Base-by-base conservation (phyloP, 2,329 filamentous ascomycete species). In the Monosporascus sp. region DNA sequence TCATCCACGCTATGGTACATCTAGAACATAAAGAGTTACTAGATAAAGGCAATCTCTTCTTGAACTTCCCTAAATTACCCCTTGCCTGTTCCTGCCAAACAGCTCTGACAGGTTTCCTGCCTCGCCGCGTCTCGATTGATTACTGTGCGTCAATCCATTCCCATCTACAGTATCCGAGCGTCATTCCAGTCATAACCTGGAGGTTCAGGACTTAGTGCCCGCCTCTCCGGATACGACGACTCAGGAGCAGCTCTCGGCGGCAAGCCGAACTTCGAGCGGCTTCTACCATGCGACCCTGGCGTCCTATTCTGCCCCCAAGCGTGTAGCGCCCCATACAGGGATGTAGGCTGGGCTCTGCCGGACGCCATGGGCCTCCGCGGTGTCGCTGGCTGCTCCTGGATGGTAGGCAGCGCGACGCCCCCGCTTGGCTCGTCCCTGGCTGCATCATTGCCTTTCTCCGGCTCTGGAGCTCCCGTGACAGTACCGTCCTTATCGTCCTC, bases 261-360 rank as follows among this genome's bases (percentile, higher is more conserved):
- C 43, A 46, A 15, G 7, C 6, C 6, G n/a, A 46, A 14, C 14
- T 46, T 24, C 11, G 43, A 46, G 14, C 24, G 43, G 6, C n/a
- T 22, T 46, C 43, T 46, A 22, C 20, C 25, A 27, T 46, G 24
- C 52, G 53, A 11, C 22, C n/a, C n/a, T 53, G 18, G 39, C 48
- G 27, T 55, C 48, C 15, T 58, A 51, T 3, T 49, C 50, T 9
- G 57, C 55, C 43, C 48, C 53, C 35, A 52, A 14, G 43, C 58
- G 17, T 53, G 55, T 18, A 63, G 39, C 20, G 52, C 49, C 24
- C 59, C 47, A 39, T 63, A 61, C 6, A 63, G 44, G 17, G 54
- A 55, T 3, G 59, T 61, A 8, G 60, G 61, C 22, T 39, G 49
- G 14, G 27, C 55, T 24, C 39, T 55, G 31, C 56, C 55, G 14